Evolutionary conservation across 108 stramenopile species (phyloP).

Genomic region (Parietichytrium sp.): DNA sequence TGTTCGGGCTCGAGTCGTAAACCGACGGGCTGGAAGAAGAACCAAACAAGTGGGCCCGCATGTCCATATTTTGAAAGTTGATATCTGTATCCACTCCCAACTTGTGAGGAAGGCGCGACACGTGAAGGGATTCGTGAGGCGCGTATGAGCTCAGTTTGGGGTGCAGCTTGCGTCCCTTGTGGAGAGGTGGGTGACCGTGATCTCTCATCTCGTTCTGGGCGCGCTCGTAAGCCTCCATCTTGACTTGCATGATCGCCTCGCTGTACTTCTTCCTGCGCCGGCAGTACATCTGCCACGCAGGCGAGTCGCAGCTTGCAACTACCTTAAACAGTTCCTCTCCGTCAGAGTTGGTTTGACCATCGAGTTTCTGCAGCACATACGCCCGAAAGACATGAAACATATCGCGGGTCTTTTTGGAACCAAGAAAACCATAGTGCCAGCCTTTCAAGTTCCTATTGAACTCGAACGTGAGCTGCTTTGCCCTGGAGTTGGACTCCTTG

Average conservation of each 20-base stretch:
- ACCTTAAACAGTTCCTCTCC: not conserved
- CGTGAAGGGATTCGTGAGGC: too few species aligned
- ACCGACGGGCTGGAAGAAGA: too few species aligned
- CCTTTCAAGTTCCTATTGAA: conserved; percentile 35
- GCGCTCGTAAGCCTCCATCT: not conserved
- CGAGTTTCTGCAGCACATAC: not conserved
- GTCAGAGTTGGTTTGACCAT: not conserved
- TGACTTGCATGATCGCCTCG: conserved; percentile 3
- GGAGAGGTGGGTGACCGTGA: too few species aligned
- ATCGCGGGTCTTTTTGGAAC: not conserved
- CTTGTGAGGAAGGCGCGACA: too few species aligned
- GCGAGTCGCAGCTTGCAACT: not conserved
- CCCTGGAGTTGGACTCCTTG: not conserved
- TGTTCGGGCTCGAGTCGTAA: too few species aligned
- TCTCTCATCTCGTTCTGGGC: not conserved
- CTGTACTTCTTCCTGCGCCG: conserved; percentile 18
- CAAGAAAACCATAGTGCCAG: conserved; percentile 37
- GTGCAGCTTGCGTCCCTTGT: too few species aligned
- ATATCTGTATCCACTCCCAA: too few species aligned
- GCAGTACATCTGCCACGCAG: conserved; percentile 38
- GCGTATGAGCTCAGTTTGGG: not conserved
- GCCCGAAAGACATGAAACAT: conserved; percentile 24
- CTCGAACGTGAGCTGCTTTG: not conserved
- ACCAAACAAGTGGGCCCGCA: too few species aligned
- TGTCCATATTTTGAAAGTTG: too few species aligned